Conservation (phyloP, 805 yeast genomes). For the Geotrichum ghanense region DNA sequence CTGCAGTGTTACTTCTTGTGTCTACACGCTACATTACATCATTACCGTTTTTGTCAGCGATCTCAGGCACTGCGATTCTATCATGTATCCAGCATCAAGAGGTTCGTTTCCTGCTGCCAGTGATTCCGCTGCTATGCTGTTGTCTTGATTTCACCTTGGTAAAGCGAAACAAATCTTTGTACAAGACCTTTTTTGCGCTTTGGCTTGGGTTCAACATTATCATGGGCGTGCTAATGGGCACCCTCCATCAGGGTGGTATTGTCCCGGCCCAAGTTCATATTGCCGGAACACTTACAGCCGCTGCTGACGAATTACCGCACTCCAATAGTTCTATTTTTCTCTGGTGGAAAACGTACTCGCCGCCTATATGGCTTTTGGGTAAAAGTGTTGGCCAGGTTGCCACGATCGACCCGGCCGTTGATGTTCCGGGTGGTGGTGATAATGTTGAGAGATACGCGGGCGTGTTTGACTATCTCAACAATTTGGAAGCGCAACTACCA, state of each 20-base stretch:
- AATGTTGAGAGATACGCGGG: slow-evolving; percentile 10
- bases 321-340: slow-evolving; percentile 28
- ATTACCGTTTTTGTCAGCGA: slow-evolving; percentile 45
- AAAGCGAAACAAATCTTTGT: slow-evolving; percentile 12
- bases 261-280: slow-evolving; percentile 42
- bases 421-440: slow-evolving; percentile 5
- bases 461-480: slow-evolving; percentile 9
- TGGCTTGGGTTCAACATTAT: slow-evolving; percentile 60
- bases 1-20: slow-evolving; percentile 42
- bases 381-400: slow-evolving; percentile 17
- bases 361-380: slow-evolving; percentile 77
- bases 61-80: slow-evolving; percentile 50
- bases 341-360: slow-evolving; percentile 94
- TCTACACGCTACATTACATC: slow-evolving; percentile 34
- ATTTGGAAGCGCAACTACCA: background rate
- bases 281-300: slow-evolving; percentile 6
- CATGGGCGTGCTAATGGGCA: slow-evolving; percentile 60
- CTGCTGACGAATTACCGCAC: background rate
- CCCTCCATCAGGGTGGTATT: slow-evolving; percentile 84
- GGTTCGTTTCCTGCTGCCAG: slow-evolving; percentile 72
- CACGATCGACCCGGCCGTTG: slow-evolving; percentile 14
- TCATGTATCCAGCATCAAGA: slow-evolving; percentile 89
- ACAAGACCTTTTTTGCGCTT: slow-evolving; percentile 14
- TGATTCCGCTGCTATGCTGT: slow-evolving; percentile 57
- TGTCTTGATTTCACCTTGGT: slow-evolving; percentile 37